Conservation (phyloP, 1,284 basidiomycete genomes). For the Trichosporon sp. region DNA sequence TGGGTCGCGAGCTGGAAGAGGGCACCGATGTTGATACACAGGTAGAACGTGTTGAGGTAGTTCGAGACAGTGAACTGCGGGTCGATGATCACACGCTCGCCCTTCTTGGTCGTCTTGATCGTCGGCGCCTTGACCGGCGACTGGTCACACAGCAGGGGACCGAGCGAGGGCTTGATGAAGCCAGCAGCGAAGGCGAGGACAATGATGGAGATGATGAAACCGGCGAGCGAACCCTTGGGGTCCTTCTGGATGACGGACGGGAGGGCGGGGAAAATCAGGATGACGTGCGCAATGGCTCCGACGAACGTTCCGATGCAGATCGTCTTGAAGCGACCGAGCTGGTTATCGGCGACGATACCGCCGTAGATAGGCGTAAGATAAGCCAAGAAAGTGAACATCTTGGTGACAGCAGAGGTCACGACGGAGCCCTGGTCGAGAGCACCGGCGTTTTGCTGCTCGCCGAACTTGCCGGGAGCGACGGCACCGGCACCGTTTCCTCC, state of each 20-base stretch:
- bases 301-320: slow-evolving; percentile 53
- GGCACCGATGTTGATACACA: slow-evolving; percentile 47
- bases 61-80: slow-evolving; percentile 41
- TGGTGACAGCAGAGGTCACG: slow-evolving; percentile 28
- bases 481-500: slow-evolving; percentile 65
- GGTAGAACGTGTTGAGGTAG: slow-evolving; percentile 44
- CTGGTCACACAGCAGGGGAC: slow-evolving; percentile 49
- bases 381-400: slow-evolving; percentile 37
- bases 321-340: slow-evolving; percentile 70
- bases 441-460: slow-evolving; percentile 58
- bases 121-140: slow-evolving; percentile 39
- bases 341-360: slow-evolving; percentile 58
- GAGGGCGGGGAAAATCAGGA: slow-evolving; percentile 44
- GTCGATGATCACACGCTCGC: slow-evolving; percentile 48
- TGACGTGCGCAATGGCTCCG: slow-evolving; percentile 41
- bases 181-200: slow-evolving; percentile 47
- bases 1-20: slow-evolving; percentile 44
- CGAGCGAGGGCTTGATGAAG: slow-evolving; percentile 48
- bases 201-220: slow-evolving; percentile 48
- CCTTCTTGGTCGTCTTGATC: slow-evolving; percentile 33
- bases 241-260: slow-evolving; percentile 36
- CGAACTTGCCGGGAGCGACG: slow-evolving; percentile 61
- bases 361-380: slow-evolving; percentile 37
- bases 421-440: slow-evolving; percentile 36
- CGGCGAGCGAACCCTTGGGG: slow-evolving; percentile 14